Evolutionary conservation across 2,329 filamentous ascomycete genomes (phyloP), one percentile per base, ranked within the genome.

Genomic region (Daldinia eschscholtzii): DNA sequence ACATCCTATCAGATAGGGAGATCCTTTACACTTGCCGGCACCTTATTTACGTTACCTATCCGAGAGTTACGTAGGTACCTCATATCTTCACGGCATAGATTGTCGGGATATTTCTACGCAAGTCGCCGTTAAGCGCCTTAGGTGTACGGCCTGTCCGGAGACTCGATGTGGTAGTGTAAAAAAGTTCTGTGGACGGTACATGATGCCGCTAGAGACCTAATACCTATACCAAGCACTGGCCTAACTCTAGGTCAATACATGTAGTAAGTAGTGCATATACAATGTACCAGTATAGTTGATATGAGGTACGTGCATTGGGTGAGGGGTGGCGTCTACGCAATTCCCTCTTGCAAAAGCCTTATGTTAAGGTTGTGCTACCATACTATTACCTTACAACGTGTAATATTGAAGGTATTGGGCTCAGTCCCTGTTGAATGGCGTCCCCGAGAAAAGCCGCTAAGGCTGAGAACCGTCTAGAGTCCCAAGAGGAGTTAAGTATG

Each of bases 381-480:
- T 41, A 56, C 37, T 44, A 39, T 39, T 39, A 13, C 35, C 35
- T 13, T 39, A 4, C 35, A 39, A 39, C 12, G 10, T 37, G 35
- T 37, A 37, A 37, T 37, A 33, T 33, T 33, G 30, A 33, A 37
- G 35, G 15, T 50, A 50, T 52, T 35, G 33, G 10, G 33, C 13
- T 33, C 28, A 33, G 26, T 33, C n/a, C 28, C 15, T 57, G 39
- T 23, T 35, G 13, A 33, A 66, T 62, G 35, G 66, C 56, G 39
- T 50, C 61, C 60, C 28, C 61, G 56, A 64, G 55, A 35, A 65
- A 72, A 65, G 59, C 70, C 68, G 70, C 72, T 72, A 73, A 73
- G 70, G 72, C 72, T 72, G 68, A 71, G 67, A 67, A 70, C 65
- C 60, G 68, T 70, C 57, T 73, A 67, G 66, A 61, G 50, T 68